A percentile compares a stretch with the other conserved stretches of the same genome.
Conservation (phyloP, 75 land plant species). For the Adiantum capillusveneris region DNA sequence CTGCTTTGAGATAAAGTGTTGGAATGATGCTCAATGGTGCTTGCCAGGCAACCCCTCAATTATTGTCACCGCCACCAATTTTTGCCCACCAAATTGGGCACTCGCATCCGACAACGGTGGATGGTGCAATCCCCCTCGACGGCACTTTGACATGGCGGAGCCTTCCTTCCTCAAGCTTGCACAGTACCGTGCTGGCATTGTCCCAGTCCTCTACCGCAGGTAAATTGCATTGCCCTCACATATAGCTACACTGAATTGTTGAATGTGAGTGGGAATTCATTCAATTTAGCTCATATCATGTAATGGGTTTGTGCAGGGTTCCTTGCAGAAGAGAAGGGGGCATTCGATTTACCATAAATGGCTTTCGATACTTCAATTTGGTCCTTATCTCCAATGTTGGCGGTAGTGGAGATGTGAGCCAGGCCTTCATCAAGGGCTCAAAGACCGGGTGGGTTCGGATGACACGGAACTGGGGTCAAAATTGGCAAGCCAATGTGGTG, state of each 20-base stretch:
- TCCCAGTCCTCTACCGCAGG: conserved; percentile 29
- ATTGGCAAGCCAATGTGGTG: conserved; percentile 20
- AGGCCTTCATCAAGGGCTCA: conserved; percentile 22
- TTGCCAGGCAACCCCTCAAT: conserved; percentile 6
- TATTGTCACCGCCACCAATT: conserved; percentile 25
- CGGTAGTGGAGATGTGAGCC: conserved; percentile 23
- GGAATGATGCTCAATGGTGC: conserved; percentile 10
- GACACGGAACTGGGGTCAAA: conserved; percentile 33
- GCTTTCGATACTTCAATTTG: conserved; percentile 24
- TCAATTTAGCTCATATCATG: background rate
- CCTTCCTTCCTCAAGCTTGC: conserved; percentile 18
- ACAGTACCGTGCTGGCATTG: conserved; percentile 13
- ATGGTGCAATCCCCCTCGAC: conserved; percentile 30
- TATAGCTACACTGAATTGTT: background rate
- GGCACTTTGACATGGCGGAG: conserved; percentile 28
- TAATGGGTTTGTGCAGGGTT: conserved; percentile 6
- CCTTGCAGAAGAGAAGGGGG: conserved; percentile 23
- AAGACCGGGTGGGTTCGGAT: conserved; percentile 17
- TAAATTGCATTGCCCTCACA: conserved; percentile 2
- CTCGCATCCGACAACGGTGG: conserved; percentile 17
- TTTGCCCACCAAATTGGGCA: conserved; percentile 11
- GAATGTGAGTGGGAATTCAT: background rate
- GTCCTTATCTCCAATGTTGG: conserved; percentile 28
- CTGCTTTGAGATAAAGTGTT: conserved; percentile 18
- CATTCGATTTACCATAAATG: conserved; percentile 25